A percentile compares a stretch with the other conserved stretches of the same genome.
Evolutionary conservation across 306 rosid species (phyloP).

Genomic region (Sesbania bispinosa): DNA sequence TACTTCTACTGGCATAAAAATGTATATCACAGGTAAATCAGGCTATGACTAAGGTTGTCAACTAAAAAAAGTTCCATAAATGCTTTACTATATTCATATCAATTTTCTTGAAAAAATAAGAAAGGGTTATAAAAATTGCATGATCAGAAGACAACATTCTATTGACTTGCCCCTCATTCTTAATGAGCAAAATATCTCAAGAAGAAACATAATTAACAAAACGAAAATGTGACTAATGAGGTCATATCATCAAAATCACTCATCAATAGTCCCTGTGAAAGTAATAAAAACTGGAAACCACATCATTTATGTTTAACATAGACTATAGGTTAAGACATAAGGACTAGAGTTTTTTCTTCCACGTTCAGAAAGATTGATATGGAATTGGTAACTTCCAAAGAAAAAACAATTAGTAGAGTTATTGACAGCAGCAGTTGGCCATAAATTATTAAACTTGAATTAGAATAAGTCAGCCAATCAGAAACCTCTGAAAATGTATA

Average conservation of each 20-base stretch:
- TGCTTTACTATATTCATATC: not conserved
- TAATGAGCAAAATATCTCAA: not conserved
- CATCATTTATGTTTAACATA: not conserved
- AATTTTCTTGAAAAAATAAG: not conserved
- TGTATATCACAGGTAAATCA: not conserved
- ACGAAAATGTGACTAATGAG: not conserved
- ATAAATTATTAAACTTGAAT: constrained; percentile 9
- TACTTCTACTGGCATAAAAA: constrained; percentile 13
- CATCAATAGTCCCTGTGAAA: not conserved
- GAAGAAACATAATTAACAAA: not conserved
- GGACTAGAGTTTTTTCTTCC: not conserved
- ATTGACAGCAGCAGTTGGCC: constrained; percentile 3
- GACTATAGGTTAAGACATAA: not conserved
- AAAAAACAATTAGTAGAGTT: not conserved
- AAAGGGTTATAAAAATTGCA: not conserved
- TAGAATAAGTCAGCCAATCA: not conserved
- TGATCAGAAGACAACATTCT: not conserved
- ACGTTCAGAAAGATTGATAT: constrained; percentile 14
- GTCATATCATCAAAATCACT: constrained; percentile 1
- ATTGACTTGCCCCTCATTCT: not conserved
- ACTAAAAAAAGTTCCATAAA: constrained; percentile 12
- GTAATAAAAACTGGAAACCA: not conserved
- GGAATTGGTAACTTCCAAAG: constrained; percentile 3
- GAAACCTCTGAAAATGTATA: constrained; percentile 14
- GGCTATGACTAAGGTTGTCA: constrained; percentile 11